Percentiles rank a stretch among this genome's conserved stretches.
Conservation (phyloP, 495 filamentous ascomycete genomes). For the Lasiosphaeria miniovina region DNA sequence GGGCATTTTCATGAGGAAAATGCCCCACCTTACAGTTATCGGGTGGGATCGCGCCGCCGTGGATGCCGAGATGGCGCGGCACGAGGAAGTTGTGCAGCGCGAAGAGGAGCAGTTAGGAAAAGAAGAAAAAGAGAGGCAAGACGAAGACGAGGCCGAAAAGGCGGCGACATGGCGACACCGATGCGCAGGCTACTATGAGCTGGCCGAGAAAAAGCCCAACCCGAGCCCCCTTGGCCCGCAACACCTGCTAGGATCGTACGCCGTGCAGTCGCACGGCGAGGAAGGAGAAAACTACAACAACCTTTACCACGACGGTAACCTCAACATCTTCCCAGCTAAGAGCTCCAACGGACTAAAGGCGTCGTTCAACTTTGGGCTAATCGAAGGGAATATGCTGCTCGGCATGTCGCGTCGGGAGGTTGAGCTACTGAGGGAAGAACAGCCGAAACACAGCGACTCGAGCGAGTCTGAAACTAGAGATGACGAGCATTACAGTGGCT, state of each 20-base stretch:
- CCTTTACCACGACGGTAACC: background rate
- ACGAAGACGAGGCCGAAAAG: no score
- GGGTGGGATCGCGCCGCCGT: background rate
- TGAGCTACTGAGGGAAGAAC: constrained; percentile 14
- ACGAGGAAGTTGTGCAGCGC: no score
- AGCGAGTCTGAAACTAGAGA: background rate
- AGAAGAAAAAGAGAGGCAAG: no score
- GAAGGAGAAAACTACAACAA: background rate
- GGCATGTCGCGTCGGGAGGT: constrained; percentile 7
- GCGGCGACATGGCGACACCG: no score
- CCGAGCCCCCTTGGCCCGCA: no score
- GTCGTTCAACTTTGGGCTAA: constrained; percentile 11
- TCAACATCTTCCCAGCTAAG: constrained; percentile 12
- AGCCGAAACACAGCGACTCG: constrained; percentile 1
- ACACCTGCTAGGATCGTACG: no score
- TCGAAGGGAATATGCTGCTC: constrained; percentile 20
- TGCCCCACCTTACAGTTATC: background rate
- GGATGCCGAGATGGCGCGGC: no score
- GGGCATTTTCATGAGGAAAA: no score
- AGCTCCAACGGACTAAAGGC: constrained; percentile 18
- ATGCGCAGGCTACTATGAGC: no score
- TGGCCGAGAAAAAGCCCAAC: no score
- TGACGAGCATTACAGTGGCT: background rate
- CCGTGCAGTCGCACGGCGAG: background rate
- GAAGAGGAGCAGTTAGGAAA: no score